Percentiles rank a stretch among this genome's conserved stretches.
Evolutionary conservation across 225 moss, liverwort and hornwort species (phyloP).

Genomic region (Polytrichum commune): DNA sequence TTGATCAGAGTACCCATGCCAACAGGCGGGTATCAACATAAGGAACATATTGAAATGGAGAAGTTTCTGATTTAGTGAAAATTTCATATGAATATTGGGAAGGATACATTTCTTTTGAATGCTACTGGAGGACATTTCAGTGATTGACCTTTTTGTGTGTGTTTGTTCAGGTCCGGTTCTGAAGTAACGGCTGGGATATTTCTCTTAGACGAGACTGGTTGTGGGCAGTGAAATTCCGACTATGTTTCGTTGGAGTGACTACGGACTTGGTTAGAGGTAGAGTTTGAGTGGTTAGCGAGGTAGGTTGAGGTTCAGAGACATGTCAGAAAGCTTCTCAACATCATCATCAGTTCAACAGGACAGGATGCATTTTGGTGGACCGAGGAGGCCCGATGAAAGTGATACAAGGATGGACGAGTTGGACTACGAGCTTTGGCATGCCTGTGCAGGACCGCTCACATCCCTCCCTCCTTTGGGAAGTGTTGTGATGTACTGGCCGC

Average conservation of each 20-base stretch:
- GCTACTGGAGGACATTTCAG: too few relatives aligned
- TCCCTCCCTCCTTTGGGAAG: conserved; percentile 39
- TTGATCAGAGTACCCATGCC: too few relatives aligned
- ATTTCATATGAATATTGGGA: too few relatives aligned
- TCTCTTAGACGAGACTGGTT: too few relatives aligned
- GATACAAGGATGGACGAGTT: conserved; percentile 43
- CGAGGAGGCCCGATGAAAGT: conserved; percentile 27
- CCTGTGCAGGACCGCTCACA: conserved; percentile 53
- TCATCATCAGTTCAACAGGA: conserved; percentile 28
- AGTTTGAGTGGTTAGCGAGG: not conserved
- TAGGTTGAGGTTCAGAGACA: not conserved
- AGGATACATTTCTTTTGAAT: too few relatives aligned
- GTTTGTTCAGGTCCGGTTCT: too few relatives aligned
- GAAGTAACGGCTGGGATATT: too few relatives aligned
- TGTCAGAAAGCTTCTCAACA: conserved; percentile 4
- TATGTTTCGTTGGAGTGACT: conserved; percentile 4
- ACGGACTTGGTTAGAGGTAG: conserved; percentile 4
- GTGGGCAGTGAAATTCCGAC: not conserved
- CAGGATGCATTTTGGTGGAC: conserved; percentile 40
- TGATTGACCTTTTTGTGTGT: too few relatives aligned
- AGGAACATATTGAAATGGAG: too few relatives aligned
- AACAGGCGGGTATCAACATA: too few relatives aligned
- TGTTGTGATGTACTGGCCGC: conserved; percentile 50
- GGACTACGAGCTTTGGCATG: conserved; percentile 55
- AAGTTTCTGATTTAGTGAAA: too few relatives aligned